A percentile compares a stretch with the other conserved stretches of the same genome.
These are phyloP conservation scores for Pyrus hybrid DNA, from an alignment of 331 rosid genomes.

Conservation along the genomic window DNA sequence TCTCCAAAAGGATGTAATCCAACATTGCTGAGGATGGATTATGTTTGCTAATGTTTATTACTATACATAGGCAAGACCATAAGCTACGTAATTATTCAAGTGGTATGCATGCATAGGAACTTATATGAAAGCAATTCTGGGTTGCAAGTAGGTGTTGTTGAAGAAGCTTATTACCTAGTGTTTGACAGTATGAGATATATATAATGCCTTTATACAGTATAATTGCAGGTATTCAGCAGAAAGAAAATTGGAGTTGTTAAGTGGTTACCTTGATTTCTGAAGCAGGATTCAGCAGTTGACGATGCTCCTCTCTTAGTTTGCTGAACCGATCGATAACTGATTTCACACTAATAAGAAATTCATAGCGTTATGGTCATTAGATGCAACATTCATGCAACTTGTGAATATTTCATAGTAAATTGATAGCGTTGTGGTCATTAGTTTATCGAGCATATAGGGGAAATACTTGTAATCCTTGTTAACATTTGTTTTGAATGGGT, in stretches of 20 bases:
- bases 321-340: constrained; percentile 46
- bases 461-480: too few relatives aligned
- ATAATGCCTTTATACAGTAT: not conserved
- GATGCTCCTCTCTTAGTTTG: constrained; percentile 51
- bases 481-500: too few relatives aligned
- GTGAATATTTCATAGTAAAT: not conserved
- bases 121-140: too few relatives aligned
- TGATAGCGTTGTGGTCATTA: too few relatives aligned
- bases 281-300: constrained; percentile 44
- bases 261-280: constrained; percentile 55
- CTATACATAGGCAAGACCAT: not conserved
- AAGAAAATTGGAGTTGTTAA: not conserved
- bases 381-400: not conserved
- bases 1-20: not conserved
- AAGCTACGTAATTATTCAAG: not conserved
- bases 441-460: too few relatives aligned
- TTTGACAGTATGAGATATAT: not conserved
- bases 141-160: not conserved
- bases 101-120: not conserved
- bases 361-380: not conserved
- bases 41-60: not conserved
- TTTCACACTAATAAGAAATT: constrained; percentile 37
- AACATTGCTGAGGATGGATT: not conserved
- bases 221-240: not conserved
- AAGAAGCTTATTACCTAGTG: not conserved